Percentiles rank a stretch among this genome's conserved stretches.
These are phyloP conservation scores for Candida freyschussii DNA, from an alignment of 1,139 yeast species.

Conservation along the genomic window DNA sequence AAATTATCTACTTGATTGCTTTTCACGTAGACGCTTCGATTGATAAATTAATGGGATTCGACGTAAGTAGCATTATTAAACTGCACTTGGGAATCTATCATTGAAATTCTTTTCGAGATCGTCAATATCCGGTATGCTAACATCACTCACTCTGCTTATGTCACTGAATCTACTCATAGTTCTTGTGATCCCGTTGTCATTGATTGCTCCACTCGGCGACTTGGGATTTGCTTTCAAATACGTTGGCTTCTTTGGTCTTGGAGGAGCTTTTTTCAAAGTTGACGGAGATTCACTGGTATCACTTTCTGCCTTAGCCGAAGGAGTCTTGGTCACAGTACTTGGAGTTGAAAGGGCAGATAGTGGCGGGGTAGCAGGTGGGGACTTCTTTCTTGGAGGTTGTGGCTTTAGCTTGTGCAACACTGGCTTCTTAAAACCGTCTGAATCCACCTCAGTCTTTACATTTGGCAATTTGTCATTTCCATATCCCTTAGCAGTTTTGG, in stretches of 20 bases:
- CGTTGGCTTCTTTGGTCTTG: slow-evolving; percentile 57
- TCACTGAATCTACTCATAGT: slow-evolving; percentile 33
- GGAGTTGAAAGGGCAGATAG: slow-evolving; percentile 26
- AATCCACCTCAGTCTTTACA: slow-evolving; percentile 9
- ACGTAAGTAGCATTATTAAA: slow-evolving; percentile 1
- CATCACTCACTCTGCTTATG: slow-evolving; percentile 37
- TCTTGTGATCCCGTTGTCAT: slow-evolving; percentile 4
- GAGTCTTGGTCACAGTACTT: slow-evolving; percentile 28
- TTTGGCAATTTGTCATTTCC: slow-evolving; percentile 39
- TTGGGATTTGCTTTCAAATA: slow-evolving; percentile 36
- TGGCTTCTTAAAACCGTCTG: slow-evolving; percentile 26
- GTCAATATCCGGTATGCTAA: slow-evolving; percentile 50
- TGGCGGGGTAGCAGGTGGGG: slow-evolving; percentile 22
- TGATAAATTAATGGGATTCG: too few relatives aligned
- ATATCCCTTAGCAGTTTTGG: slow-evolving; percentile 68
- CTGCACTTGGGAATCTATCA: slow-evolving; percentile 49
- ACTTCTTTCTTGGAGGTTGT: slow-evolving; percentile 11
- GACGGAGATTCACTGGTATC: slow-evolving; percentile 10
- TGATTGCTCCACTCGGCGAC: slow-evolving; percentile 5
- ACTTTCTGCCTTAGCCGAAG: slow-evolving; percentile 4
- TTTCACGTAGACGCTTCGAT: too few relatives aligned
- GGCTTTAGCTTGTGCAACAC: slow-evolving; percentile 14
- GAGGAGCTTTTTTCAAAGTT: slow-evolving; percentile 41
- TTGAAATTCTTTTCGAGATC: slow-evolving; percentile 51
- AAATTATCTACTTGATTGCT: too few relatives aligned